Base-by-base conservation (phyloP, 2,329 filamentous ascomycete genomes). In the Arthrobotrys conoides region DNA sequence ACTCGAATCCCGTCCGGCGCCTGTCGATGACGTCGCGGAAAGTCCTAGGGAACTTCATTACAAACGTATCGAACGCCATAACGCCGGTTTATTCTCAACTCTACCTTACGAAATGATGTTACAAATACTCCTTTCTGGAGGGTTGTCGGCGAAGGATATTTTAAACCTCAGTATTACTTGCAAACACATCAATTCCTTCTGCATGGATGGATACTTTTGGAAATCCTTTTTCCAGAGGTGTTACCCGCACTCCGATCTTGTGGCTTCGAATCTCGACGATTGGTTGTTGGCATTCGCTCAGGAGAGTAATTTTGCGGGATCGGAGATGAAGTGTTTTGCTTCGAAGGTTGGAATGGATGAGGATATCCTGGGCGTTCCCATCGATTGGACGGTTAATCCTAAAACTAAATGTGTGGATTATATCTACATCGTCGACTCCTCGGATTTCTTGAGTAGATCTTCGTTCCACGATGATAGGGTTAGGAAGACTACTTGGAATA, bases 61-160 rank as follows among this genome's bases (percentile, higher is more conserved):
- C 63, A 68, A 68, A 20, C 48, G 38, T 2, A 59, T 79, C 55
- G 63, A 69, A 41, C 75, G 64, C 8, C 36, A 65, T 30, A 48
- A 72, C 48, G 75, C 75, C n/a, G 68, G 75, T 0, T 33, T 66
- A 5, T 79, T 79, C 46, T 36, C 75, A 9, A 51, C 61, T 12
- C 63, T 77, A 3, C 68, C 75, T 2, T 79, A 79, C 64, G 75
- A 79, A 18, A 69, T 79, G 75, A 79, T 79, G 68, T 63, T 79
- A 8, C 75, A 79, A 36, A 22, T 79, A n/a, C 36, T 79, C 4
- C 53, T 79, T 16, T 77, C 73, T 27, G 73, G 75, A 5, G 70
- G 70, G 0, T 46, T 79, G 5, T 61, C 6, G 24, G 68, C 70
- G 1, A 57, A 67, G 22, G 75, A 79, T 38, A 41, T 79, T 18